Evolutionary conservation across 139 green algal species (phyloP), one percentile per base, ranked within the genome.

Genomic region (Tetraselmis chui): DNA sequence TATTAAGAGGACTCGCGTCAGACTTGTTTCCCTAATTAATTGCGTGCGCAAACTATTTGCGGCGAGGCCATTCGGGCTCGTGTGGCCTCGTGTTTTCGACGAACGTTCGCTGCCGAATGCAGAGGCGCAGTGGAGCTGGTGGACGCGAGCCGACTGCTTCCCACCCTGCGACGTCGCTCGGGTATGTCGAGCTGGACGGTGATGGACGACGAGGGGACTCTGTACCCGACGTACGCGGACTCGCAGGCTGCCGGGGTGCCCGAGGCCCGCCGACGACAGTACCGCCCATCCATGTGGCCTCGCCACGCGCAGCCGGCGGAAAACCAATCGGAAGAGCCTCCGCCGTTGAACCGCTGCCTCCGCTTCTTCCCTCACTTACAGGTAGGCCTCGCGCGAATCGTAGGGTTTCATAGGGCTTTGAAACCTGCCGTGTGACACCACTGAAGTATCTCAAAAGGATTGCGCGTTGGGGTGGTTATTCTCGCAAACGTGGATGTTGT

Each of bases 181-280:
- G 83, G 83, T 1, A 30, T 86, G 79, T 76, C 28, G 32, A 84
- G 2, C 2, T 86, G 83, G 83, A 83, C 28, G 83, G 83, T 84
- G 29, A 75, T 77, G 30, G 83, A 81, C 29, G 75, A 86, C n/a
- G 45, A 67, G 11, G 45, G 45, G 11, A 67, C 18, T 5, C 58
- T 29, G 24, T 76, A 76, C 78, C 27, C 31, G 29, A 82, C 27
- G 18, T 82, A 32, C 78, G 78, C 23, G 78, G 78, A 75, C 31
- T 59, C 58, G 45, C 45, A 67, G 45, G 45, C 45, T 5, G 45
- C 45, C 5, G 45, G 11, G 45, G 45, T 82, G 78, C 18, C 45
- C 29, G 28, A 31, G 29, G 76, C 32, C 45, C 45, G 45, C 11
- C 5, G 45, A 18, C 5, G 11, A 18, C 29, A 31, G 76, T 45